These are phyloP conservation scores for Leccinum barrowsii DNA, from an alignment of 768 basidiomycete genomes.

Conservation along the genomic window DNA sequence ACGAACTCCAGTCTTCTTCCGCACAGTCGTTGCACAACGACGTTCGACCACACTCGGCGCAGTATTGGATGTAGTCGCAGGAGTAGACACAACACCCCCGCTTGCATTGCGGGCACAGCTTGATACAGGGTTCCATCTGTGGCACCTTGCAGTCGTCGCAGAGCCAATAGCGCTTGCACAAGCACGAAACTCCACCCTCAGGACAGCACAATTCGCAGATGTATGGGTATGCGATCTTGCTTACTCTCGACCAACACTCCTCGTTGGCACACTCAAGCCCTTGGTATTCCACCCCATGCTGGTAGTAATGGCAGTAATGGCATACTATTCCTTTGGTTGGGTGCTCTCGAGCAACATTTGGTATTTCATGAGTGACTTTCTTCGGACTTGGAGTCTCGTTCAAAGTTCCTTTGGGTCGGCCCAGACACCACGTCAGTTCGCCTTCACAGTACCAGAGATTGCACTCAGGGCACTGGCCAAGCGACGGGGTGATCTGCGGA, in stretches of 20 bases:
- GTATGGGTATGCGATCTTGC: not conserved
- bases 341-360: not conserved
- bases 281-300: not conserved
- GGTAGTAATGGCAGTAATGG: not conserved
- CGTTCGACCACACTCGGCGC: constrained; percentile 18
- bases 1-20: not conserved
- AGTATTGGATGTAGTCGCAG: constrained; percentile 23
- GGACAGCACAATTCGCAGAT: constrained; percentile 3
- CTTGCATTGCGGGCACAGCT: constrained; percentile 14
- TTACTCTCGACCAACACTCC: constrained; percentile 8
- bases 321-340: not conserved
- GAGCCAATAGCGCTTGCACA: constrained; percentile 18
- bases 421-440: not conserved
- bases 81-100: not conserved
- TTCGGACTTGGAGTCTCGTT: not conserved
- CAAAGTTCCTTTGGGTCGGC: not conserved
- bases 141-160: constrained; percentile 23
- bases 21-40: constrained; percentile 8
- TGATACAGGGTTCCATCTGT: not conserved
- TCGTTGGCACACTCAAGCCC: not conserved
- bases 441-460: not conserved
- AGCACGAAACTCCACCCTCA: constrained; percentile 19
- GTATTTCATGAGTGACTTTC: not conserved
- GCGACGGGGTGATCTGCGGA: not conserved
- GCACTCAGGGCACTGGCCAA: not conserved